phyloP scores from a whole-genome alignment of 2,329 filamentous ascomycete genomes.

The Ceratocystis papillata region DNA sequence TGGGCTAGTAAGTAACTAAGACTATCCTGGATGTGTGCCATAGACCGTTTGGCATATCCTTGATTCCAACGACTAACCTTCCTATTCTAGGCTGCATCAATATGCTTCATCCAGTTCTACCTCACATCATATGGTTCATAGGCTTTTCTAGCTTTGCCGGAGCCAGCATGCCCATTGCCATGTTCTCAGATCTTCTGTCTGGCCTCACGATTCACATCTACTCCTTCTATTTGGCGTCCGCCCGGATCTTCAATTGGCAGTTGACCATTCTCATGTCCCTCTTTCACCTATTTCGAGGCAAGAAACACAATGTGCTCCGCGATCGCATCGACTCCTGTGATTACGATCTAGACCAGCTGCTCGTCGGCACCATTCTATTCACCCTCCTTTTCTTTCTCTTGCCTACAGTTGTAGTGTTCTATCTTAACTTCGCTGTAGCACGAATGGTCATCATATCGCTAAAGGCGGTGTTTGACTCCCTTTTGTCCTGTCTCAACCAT shows the following conservation, averaged over 20 bases:
- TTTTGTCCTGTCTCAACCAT: conserved; percentile 89
- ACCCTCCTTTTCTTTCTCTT: conserved; percentile 89
- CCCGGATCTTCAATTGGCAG: conserved; percentile 97
- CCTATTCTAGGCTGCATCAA: conserved; percentile 54
- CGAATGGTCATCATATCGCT: conserved; percentile 90
- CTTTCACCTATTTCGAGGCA: conserved; percentile 97
- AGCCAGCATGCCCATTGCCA: conserved; percentile 89
- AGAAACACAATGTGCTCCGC: conserved; percentile 92
- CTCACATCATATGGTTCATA: conserved; percentile 79
- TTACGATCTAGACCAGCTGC: conserved; percentile 92
- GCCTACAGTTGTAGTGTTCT: conserved; percentile 92
- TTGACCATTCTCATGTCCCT: conserved; percentile 90
- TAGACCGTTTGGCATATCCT: neutral
- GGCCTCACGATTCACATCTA: conserved; percentile 92
- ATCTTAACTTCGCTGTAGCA: conserved; percentile 87
- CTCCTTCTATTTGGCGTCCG: conserved; percentile 93
- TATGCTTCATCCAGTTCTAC: conserved; percentile 67
- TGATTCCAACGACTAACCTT: neutral
- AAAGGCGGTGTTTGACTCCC: conserved; percentile 83
- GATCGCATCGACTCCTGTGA: conserved; percentile 98
- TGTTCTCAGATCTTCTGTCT: conserved; percentile 88
- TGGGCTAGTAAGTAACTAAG: conserved; percentile 61
- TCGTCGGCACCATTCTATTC: conserved; percentile 92
- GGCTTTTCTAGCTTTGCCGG: conserved; percentile 92
- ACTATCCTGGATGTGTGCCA: neutral